phyloP scores from a whole-genome alignment of 768 basidiomycete species.

The Plicaturopsis crispa region DNA sequence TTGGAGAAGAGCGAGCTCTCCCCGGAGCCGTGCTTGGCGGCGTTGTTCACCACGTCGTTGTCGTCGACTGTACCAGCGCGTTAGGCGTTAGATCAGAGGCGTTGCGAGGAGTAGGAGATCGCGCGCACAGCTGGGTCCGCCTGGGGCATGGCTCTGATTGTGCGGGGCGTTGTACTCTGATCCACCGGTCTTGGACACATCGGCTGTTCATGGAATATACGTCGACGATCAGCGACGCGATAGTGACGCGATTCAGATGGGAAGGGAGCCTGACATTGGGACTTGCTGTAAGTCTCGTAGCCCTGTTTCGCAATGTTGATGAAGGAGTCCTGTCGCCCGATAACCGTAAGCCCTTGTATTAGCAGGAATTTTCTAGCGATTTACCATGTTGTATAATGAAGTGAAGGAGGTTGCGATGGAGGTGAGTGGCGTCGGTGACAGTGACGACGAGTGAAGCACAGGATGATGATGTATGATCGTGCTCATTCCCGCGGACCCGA shows the following conservation, averaged over 20 bases:
- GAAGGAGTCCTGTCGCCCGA: too few relatives aligned
- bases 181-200: slow-evolving; percentile 53
- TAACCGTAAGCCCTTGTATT: too few relatives aligned
- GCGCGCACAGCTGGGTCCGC: slow-evolving; percentile 18
- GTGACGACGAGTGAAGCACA: too few relatives aligned
- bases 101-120: slow-evolving; percentile 8
- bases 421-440: too few relatives aligned
- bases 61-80: slow-evolving; percentile 45
- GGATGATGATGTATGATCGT: too few relatives aligned
- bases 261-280: slow-evolving; percentile 29
- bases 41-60: slow-evolving; percentile 50
- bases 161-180: slow-evolving; percentile 50
- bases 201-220: slow-evolving; percentile 21
- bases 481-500: too few relatives aligned
- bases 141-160: slow-evolving; percentile 12
- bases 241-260: slow-evolving; percentile 1
- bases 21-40: slow-evolving; percentile 48
- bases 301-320: slow-evolving; percentile 68
- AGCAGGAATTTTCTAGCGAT: too few relatives aligned
- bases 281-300: slow-evolving; percentile 42
- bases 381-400: too few relatives aligned
- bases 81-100: slow-evolving; percentile 2
- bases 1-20: slow-evolving; percentile 47
- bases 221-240: slow-evolving; percentile 7
- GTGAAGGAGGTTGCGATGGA: too few relatives aligned